Base-by-base conservation (phyloP, 352 stramenopile species). In the Phytophthora vignae region DNA sequence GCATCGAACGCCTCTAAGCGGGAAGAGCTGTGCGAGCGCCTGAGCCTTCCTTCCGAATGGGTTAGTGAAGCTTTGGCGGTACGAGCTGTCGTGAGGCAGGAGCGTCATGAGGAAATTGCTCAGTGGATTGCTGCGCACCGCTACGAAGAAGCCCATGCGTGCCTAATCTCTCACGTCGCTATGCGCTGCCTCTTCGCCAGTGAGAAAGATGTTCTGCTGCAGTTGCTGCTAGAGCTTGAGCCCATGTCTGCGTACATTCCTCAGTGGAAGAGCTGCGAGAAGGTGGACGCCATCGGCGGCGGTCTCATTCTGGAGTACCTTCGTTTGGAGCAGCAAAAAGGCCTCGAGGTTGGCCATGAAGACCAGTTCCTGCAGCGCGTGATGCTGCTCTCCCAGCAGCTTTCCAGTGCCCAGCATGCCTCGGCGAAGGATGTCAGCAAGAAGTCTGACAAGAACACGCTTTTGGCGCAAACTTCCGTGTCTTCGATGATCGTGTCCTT, bases 231-330 rank as follows among this genome's bases (percentile, higher is more conserved):
- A 8, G 79, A 91, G 19, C 65, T 96, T 14, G 88, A 94, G 71
- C 77, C 82, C n/a, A 69, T 81, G 38, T 69, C 77, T 1, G 46
- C 44, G 2, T 75, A 82, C 40, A 92, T 96, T 46, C 78, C 87
- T 17, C 80, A 90, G 64, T 96, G 88, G 88, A 80, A 86, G 22
- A 75, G 74, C 31, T 87, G 77, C 57, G 72, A 83, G 14, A 77
- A 70, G 15, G 72, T 83, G 36, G 78, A 85, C 65, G 64, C 79
- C 4, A 69, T 93, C 17, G 83, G 85, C 14, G 87, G 87, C 12
- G 87, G 87, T 25, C 67, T 93, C 31, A 19, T 91, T 63, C 68
- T 94, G 19, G 87, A 94, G 66, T 94, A 92, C 31, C 67, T 93
- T 21, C 85, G 85, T 44, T 69, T 93, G 55, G 87, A 94, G 53